phyloP scores from a whole-genome alignment of 805 yeast genomes.

The Debaryomyces hansenii region DNA sequence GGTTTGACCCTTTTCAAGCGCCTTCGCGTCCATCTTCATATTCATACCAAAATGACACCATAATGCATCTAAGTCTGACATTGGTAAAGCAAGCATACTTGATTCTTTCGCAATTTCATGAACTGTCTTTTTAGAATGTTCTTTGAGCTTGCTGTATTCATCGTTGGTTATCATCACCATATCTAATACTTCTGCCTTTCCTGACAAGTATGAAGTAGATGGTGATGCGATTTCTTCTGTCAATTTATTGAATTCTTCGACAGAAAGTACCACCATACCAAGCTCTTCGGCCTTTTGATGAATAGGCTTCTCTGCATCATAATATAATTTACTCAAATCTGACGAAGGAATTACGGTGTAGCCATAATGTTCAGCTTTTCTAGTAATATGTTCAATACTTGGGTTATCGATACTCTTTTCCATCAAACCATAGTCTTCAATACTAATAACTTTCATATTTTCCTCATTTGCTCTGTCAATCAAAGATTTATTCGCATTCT shows the following conservation, averaged over 20 bases:
- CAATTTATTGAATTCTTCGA: constrained; percentile 5
- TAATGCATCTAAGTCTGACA: constrained; percentile 3
- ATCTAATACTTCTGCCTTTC: constrained; percentile 15
- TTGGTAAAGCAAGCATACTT: constrained; percentile 7
- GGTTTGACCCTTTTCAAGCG: background rate
- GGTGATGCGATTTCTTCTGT: constrained; percentile 22
- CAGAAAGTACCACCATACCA: constrained; percentile 2
- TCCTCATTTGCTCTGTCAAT: constrained; percentile 2
- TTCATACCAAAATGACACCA: background rate
- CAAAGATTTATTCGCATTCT: constrained; percentile 4
- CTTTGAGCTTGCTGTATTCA: constrained; percentile 3
- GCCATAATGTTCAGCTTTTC: constrained; percentile 8
- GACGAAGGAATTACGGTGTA: constrained; percentile 1
- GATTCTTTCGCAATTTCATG: constrained; percentile 24
- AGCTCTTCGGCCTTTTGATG: constrained; percentile 1
- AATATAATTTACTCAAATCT: background rate
- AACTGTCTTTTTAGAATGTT: constrained; percentile 22
- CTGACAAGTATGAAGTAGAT: background rate
- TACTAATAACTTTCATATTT: constrained; percentile 2
- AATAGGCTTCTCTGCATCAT: background rate
- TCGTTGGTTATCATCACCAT: constrained; percentile 10
- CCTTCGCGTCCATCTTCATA: background rate
- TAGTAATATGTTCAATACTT: constrained; percentile 8
- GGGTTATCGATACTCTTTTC: constrained; percentile 14
- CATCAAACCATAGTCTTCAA: constrained; percentile 4